Percentiles rank a stretch among this genome's conserved stretches.
phyloP scores from a whole-genome alignment of 495 filamentous ascomycete genomes.

The Symbiotaphrina buchneri region DNA sequence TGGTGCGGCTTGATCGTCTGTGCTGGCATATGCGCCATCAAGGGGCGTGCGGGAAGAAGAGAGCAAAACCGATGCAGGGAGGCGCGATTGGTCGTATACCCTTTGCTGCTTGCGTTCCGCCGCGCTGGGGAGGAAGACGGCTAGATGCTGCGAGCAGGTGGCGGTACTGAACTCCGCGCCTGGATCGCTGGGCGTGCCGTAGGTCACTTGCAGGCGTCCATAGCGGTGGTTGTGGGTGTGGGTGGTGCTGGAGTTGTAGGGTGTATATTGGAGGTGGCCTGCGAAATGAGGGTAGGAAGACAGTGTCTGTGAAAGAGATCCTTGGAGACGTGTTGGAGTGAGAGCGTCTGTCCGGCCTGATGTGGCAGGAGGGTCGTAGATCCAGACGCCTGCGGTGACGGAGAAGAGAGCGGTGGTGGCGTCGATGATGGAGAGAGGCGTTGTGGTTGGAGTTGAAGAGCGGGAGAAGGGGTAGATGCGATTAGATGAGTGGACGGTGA shows the following conservation, averaged over 20 bases:
- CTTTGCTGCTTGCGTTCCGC: conserved; percentile 11
- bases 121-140: conserved; percentile 4
- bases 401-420: conserved; percentile 12
- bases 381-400: conserved; percentile 16
- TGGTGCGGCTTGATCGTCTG: conserved; percentile 12
- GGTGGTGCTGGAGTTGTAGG: conserved; percentile 8
- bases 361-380: conserved; percentile 9
- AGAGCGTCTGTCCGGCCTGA: conserved; percentile 4
- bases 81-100: conserved; percentile 4
- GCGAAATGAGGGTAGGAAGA: conserved; percentile 15
- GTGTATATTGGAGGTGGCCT: conserved; percentile 12
- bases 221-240: conserved; percentile 8
- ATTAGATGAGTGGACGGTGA: too few species aligned
- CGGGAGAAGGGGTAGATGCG: too few species aligned
- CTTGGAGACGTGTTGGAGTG: conserved; percentile 11
- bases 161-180: conserved; percentile 15
- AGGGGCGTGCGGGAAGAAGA: conserved; percentile 10
- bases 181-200: conserved; percentile 13
- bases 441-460: too few species aligned
- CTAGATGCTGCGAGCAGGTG: conserved; percentile 7
- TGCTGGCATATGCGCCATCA: too few species aligned
- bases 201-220: conserved; percentile 14
- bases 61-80: neutral
- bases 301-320: conserved; percentile 13
- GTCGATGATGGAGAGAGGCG: conserved; percentile 17